A percentile compares a stretch with the other conserved stretches of the same genome.
phyloP scores from a whole-genome alignment of 169 alveolate genomes.

The Eimeria tenella region DNA sequence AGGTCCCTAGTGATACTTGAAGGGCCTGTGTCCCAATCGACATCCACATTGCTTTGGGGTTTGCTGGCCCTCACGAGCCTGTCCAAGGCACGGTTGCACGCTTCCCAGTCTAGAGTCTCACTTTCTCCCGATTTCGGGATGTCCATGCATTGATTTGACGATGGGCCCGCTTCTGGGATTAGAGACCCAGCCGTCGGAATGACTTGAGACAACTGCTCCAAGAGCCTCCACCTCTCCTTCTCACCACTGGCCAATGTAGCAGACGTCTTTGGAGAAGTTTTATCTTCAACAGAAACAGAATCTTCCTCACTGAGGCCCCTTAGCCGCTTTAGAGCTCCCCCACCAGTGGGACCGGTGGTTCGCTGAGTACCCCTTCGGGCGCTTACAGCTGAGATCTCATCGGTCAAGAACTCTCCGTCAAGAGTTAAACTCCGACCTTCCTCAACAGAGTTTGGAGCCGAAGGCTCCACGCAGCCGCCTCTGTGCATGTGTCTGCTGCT shows the following conservation, averaged over 20 bases:
- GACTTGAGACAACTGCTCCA: slow-evolving; percentile 60
- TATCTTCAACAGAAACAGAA: background rate
- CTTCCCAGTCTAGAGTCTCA: slow-evolving; percentile 52
- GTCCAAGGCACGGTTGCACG: slow-evolving; percentile 57
- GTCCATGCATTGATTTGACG: background rate
- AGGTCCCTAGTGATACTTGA: slow-evolving; percentile 22
- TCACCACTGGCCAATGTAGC: background rate
- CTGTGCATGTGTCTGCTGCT: slow-evolving; percentile 53
- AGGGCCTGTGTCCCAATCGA: slow-evolving; percentile 41
- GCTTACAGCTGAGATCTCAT: slow-evolving; percentile 11
- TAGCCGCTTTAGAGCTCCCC: slow-evolving; percentile 20
- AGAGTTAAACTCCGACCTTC: slow-evolving; percentile 12
- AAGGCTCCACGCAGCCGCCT: slow-evolving; percentile 44
- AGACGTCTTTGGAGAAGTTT: background rate
- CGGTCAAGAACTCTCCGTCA: slow-evolving; percentile 21
- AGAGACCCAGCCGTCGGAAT: slow-evolving; percentile 40
- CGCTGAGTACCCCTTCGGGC: slow-evolving; percentile 8
- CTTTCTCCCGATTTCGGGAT: background rate
- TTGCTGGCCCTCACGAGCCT: slow-evolving; percentile 37
- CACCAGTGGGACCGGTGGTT: slow-evolving; percentile 3
- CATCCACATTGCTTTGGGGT: background rate
- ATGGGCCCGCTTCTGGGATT: slow-evolving; percentile 26
- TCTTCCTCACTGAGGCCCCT: background rate
- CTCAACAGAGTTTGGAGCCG: slow-evolving; percentile 53
- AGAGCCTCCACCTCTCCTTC: slow-evolving; percentile 41